A percentile compares a stretch with the other conserved stretches of the same genome.
These are phyloP conservation scores for Aspergillus hancockii DNA, from an alignment of 495 filamentous ascomycete species.

Conservation along the genomic window DNA sequence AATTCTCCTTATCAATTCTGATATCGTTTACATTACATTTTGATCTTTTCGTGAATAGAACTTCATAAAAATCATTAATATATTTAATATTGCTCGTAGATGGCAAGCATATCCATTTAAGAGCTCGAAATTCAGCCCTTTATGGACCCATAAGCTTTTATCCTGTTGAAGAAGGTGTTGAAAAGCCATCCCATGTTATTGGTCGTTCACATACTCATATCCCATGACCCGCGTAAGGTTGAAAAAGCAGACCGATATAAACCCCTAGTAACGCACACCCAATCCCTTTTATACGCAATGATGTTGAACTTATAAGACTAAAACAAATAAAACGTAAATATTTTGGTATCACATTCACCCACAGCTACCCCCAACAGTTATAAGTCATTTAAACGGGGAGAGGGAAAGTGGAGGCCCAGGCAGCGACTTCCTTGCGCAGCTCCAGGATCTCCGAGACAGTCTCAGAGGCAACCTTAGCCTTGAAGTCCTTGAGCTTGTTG, in stretches of 20 bases:
- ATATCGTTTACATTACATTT: neutral
- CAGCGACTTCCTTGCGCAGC: conserved; percentile 84
- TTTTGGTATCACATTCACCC: conserved; percentile 22
- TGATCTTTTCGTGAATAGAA: neutral
- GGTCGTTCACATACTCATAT: conserved; percentile 37
- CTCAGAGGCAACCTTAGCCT: conserved; percentile 79
- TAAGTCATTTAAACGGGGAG: conserved; percentile 69
- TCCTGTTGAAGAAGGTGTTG: conserved; percentile 41
- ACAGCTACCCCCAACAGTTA: too few species aligned
- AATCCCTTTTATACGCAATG: conserved; percentile 29
- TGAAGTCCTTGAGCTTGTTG: conserved; percentile 99
- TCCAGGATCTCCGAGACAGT: conserved; percentile 75
- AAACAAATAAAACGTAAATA: conserved; percentile 18
- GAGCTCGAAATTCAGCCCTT: neutral
- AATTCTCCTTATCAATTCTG: neutral
- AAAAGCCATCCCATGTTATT: conserved; percentile 37
- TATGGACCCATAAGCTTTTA: conserved; percentile 35
- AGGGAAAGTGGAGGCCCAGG: conserved; percentile 89
- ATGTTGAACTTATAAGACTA: conserved; percentile 32
- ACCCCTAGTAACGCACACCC: conserved; percentile 42
- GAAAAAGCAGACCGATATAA: conserved; percentile 51
- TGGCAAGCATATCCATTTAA: conserved; percentile 7
- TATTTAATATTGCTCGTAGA: conserved; percentile 6
- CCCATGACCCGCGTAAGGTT: conserved; percentile 50
- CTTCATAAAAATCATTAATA: conserved; percentile 20